Conservation (phyloP, 805 yeast genomes). For the Ogataea wickerhamii region DNA sequence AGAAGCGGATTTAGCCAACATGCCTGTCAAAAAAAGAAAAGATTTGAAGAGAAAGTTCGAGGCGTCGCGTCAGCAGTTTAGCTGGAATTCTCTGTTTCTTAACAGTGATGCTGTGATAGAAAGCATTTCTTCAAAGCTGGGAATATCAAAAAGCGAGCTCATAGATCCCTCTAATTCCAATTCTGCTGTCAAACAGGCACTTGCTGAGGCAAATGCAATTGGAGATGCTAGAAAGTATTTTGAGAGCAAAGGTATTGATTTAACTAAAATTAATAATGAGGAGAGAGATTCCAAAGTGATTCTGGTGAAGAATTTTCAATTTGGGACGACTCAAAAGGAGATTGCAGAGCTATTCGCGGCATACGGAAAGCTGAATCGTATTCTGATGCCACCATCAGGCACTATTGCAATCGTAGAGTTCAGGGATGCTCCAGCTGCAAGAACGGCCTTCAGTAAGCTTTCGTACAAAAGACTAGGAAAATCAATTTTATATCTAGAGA, state of each 20-base stretch:
- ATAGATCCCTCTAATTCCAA: conserved; percentile 82
- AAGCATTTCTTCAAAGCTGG: conserved; percentile 80
- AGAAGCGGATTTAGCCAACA: conserved; percentile 84
- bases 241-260: conserved; percentile 80
- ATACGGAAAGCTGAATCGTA: conserved; percentile 73
- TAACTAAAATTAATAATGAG: conserved; percentile 60
- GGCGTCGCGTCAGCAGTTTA: conserved; percentile 82
- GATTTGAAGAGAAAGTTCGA: conserved; percentile 79
- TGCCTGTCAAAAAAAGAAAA: conserved; percentile 88
- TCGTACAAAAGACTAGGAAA: conserved; percentile 87
- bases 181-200: conserved; percentile 93
- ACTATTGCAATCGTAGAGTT: conserved; percentile 93
- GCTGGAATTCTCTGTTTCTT: conserved; percentile 93
- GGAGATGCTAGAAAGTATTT: conserved; percentile 87
- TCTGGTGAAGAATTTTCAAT: conserved; percentile 86
- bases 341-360: conserved; percentile 76
- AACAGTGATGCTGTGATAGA: conserved; percentile 89
- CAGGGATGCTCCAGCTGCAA: conserved; percentile 75
- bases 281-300: conserved; percentile 80
- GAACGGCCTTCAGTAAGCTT: conserved; percentile 83
- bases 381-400: conserved; percentile 94
- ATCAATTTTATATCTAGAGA: conserved; percentile 83
- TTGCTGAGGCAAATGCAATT: conserved; percentile 95
- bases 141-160: conserved; percentile 76
- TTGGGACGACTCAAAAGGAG: conserved; percentile 77